These are phyloP conservation scores for Tulasnella sp. DNA, from an alignment of 768 basidiomycete genomes.

Conservation along the genomic window DNA sequence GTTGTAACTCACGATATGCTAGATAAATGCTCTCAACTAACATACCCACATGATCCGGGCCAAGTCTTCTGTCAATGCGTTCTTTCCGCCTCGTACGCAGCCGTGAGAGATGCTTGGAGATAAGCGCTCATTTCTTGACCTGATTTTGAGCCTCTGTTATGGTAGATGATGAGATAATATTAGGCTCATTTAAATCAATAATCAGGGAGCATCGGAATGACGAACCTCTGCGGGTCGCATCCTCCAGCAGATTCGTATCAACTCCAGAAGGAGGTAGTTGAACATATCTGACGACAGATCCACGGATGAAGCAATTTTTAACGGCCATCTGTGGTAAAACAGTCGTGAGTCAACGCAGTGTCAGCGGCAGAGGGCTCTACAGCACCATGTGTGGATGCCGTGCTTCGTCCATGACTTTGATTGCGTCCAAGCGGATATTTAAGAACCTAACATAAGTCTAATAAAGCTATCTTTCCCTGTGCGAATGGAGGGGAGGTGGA, in stretches of 20 bases:
- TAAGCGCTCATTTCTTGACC: slow-evolving; percentile 27
- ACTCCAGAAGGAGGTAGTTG: slow-evolving; percentile 86
- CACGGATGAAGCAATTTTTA: slow-evolving; percentile 98
- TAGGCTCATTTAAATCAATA: slow-evolving; percentile 8
- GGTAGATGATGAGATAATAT: not conserved
- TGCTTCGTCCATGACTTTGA: slow-evolving; percentile 83
- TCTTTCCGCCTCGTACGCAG: too few species aligned
- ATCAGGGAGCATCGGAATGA: not conserved
- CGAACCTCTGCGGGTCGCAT: slow-evolving; percentile 89
- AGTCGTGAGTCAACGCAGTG: not conserved
- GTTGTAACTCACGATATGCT: too few species aligned
- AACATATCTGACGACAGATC: slow-evolving; percentile 96
- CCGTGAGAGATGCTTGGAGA: too few species aligned
- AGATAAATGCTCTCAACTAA: too few species aligned
- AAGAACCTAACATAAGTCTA: slow-evolving; percentile 48
- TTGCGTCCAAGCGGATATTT: slow-evolving; percentile 92
- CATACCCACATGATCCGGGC: too few species aligned
- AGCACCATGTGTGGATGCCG: slow-evolving; percentile 93
- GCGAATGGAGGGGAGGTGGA: not conserved
- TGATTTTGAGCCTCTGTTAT: slow-evolving; percentile 34
- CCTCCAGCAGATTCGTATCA: slow-evolving; percentile 90
- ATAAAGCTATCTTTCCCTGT: slow-evolving; percentile 12
- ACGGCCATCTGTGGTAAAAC: slow-evolving; percentile 70
- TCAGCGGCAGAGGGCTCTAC: not conserved
- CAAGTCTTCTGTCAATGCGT: too few species aligned